Base-by-base conservation (phyloP, 2,329 filamentous ascomycete species). In the Colletotrichum viniferum region DNA sequence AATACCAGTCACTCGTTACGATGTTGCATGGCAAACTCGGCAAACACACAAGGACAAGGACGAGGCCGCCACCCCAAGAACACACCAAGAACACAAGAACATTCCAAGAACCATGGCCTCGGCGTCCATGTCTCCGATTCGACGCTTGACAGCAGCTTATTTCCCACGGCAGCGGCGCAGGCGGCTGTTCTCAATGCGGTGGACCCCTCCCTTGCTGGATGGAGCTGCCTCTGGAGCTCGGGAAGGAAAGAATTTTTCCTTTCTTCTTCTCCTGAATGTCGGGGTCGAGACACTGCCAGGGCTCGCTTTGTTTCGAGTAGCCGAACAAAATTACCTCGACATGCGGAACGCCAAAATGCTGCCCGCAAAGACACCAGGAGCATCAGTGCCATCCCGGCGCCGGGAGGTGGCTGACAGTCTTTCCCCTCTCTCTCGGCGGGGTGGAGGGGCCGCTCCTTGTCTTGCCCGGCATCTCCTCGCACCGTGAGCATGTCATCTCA, bases 221-320 rank as follows among this genome's bases (percentile, higher is more conserved):
- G 38, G 38, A 48, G 38, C 38, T 48, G 18, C 9, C 18, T n/a
- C 38, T 38, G 38, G 38, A n/a, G 38, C 38, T 48, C 38, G 38
- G 38, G 38, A 48, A 48, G 14, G 14, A 63, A 28, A 73, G 43
- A 60, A 18, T 58, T 75, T 63, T 73, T 34, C 38, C 38, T 62
- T 16, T 67, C 28, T 38, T 58, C 69, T 36, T 75, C 73, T 68
- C 73, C 73, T 75, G 69, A 73, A 38, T 5, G 34, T 26, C 69
- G 34, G 28, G 38, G 48, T 14, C 73, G 69, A 75, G 69, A 72
- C 69, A 58, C 26, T 67, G 63, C 73, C 69, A 72, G 73, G 73
- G 69, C 73, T 75, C 26, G 73, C 69, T 67, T 75, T 73, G 69
- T 75, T 75, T 73, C 69, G 73, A 75, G 73, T 56, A 34, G 18